Base-by-base conservation (phyloP, 768 basidiomycete genomes). In the Butyriboletus loyo region DNA sequence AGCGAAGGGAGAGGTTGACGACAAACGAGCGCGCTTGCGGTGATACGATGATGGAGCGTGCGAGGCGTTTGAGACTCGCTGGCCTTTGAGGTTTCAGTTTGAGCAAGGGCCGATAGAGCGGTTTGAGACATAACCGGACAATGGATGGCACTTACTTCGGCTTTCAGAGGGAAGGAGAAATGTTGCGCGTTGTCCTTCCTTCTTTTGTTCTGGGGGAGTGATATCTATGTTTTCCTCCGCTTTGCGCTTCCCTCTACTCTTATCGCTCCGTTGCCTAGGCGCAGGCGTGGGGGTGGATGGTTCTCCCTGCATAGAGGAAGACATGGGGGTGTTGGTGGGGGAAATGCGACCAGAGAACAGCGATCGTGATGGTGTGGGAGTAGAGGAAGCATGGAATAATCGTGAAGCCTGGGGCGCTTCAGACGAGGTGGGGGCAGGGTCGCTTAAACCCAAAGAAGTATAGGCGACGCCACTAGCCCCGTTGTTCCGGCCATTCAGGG, bases 31-130 rank as follows among this genome's bases (percentile, higher is more conserved):
- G 52, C 88, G 82, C 66, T 90, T 90, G 55, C 82, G 81, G 55
- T 82, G 78, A 60, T 80, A 89, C 6, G 87, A 86, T 2, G 88
- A 87, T 1, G 89, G 88, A 0, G 86, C 84, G 54, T 78, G 78
- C 15, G 79, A 78, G 7, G 80, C 74, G 19, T 65, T 75, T 34
- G 83, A 84, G 30, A 77, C 69, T 31, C 82, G 80, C 56, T 82
- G 80, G 42, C 77, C 82, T 82, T 65, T 47, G 50, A 27, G 5
- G 19, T 57, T 59, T 56, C 55, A 55, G 38, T 59, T 64, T 64
- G 40, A 63, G 56, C 55, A 52, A 56, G 54, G 62, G 66, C 55
- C 49, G 55, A 50, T 58, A 64, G 60, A 43, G 47, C 54, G 54
- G 49, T 34, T 53, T 38, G 40, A 55, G 52, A 66, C 65, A 41